A percentile compares a stretch with the other conserved stretches of the same genome.
Conservation (phyloP, 345 rosid species). For the Hibiscus tridactylites region DNA sequence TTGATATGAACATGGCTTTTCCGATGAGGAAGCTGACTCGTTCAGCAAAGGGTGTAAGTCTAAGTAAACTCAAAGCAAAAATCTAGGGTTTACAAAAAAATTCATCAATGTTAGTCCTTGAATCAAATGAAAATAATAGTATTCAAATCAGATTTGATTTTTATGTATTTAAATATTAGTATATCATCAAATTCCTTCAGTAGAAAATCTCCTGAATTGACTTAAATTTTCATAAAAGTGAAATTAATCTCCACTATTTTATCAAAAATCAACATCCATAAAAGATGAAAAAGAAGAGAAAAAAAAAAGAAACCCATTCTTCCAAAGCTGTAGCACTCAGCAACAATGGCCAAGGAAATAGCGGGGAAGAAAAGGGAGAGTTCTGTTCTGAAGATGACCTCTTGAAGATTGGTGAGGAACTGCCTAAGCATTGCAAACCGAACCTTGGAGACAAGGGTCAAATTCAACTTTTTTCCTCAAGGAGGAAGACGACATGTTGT, state of each 20-base stretch:
- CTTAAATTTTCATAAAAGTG: background rate
- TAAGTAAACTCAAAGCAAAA: constrained; percentile 75
- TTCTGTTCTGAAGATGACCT: no score
- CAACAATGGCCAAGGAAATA: no score
- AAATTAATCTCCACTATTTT: background rate
- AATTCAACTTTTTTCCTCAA: no score
- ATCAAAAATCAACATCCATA: background rate
- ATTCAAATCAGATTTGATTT: background rate
- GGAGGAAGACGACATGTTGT: constrained; percentile 84
- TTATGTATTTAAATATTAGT: no score
- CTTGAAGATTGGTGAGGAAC: no score
- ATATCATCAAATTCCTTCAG: no score
- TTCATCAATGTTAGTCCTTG: background rate
- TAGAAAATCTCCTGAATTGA: no score
- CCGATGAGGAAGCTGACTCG: constrained; percentile 89
- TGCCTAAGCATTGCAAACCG: no score
- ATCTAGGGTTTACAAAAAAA: constrained; percentile 39
- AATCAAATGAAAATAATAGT: background rate
- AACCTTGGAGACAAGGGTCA: no score
- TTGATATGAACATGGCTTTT: constrained; percentile 30
- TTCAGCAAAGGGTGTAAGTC: constrained; percentile 81
- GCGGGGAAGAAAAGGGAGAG: no score
- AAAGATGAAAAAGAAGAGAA: background rate
- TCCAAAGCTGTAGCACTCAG: constrained; percentile 5
- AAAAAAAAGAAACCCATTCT: constrained; percentile 31